Base-by-base conservation (phyloP, 305 asterid genomes). In the Rubia peregrina region DNA sequence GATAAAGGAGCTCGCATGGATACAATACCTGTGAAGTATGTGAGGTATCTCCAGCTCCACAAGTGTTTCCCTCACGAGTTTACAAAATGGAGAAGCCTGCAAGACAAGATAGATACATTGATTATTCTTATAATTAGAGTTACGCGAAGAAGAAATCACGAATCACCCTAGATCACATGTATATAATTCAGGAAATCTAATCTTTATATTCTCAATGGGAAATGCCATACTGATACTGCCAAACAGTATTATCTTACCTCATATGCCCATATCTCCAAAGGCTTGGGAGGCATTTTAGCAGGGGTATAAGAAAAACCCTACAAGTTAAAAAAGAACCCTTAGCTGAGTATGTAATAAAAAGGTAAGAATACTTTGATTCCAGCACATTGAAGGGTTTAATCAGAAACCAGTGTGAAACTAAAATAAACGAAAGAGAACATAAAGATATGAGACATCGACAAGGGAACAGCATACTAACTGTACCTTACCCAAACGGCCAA, bases 1-100 rank as follows among this genome's bases (percentile, higher is more conserved):
- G 51, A 33, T 5, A 51, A 61, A 49, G 40, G 42, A 48, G 22
- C 38, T 48, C 33, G 46, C 16, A 13, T n/a, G 62, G 60, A 71
- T 6, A 22, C 68, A 17, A 51, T 83, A 90, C 97, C 96, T 92
- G 89, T 80, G 92, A 69, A 85, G 90, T 82, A 87, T 82, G 85
- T 93, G 98, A 79, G 97, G 97, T 64, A 90, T 87, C 85, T 90
- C 98, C 69, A 90, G 77, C 83, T 93, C 98, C 65, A 90, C 97
- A 22, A 93, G 96, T 43, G 81, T 85, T 86, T 93, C 97, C 9
- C 96, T 95, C 1, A 89, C 98, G 70, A 90, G 83, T 89, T 90
- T 90, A 88, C 97, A 90, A 76, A 93, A 92, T 21, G 98, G 98
- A 19, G 98, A 92, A 70, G 90, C 86, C 98, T 92, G 87, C 51